phyloP scores from a whole-genome alignment of 805 yeast species.

The Tetrapisispora pingtungensis region DNA sequence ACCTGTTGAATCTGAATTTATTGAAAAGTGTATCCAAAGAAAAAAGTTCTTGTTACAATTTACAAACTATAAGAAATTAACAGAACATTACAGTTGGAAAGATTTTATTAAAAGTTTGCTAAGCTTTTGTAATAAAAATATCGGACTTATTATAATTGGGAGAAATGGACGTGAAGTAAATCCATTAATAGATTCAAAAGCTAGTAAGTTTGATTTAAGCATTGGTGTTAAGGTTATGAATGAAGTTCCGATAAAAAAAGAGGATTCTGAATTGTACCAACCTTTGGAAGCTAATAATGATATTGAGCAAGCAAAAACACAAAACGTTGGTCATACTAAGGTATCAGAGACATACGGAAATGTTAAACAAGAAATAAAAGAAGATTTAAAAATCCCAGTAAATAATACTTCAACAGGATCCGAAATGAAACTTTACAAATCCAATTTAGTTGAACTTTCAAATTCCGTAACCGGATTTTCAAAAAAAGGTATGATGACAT shows the following conservation, averaged over 20 bases:
- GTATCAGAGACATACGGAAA: too few species aligned
- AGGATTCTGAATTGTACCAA: neutral
- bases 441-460: neutral
- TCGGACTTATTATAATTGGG: conserved; percentile 67
- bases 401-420: neutral
- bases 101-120: conserved; percentile 68
- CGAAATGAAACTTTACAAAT: neutral
- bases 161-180: conserved; percentile 33
- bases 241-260: neutral
- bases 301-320: too few species aligned
- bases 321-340: too few species aligned
- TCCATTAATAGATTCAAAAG: conserved; percentile 9
- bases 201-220: neutral
- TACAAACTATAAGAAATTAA: conserved; percentile 40
- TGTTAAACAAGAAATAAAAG: too few species aligned
- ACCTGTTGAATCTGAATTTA: conserved; percentile 72
- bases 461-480: neutral
- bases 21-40: conserved; percentile 62
- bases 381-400: neutral
- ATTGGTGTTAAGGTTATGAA: neutral
- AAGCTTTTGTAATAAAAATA: conserved; percentile 66
- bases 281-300: neutral
- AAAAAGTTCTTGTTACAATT: conserved; percentile 47
- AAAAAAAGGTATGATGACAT: neutral
- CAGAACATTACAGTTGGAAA: conserved; percentile 77